Evolutionary conservation across 2,329 filamentous ascomycete genomes (phyloP).

Genomic region (Aureobasidium sp.): DNA sequence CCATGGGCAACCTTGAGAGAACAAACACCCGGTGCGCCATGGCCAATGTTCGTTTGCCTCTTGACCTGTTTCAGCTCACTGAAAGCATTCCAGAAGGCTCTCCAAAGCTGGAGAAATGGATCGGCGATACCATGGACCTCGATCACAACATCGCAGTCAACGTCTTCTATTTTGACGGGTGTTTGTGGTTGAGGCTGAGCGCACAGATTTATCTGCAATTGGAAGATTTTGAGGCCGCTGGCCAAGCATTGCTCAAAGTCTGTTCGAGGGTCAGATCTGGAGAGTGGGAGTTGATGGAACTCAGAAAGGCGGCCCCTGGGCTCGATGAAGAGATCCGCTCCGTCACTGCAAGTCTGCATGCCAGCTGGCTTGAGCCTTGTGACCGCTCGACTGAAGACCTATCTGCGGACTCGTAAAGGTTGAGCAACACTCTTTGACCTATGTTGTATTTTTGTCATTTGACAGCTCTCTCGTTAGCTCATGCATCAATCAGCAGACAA

Average conservation of each 20-base stretch:
- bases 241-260: slow-evolving; percentile 20
- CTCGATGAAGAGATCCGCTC: too few species aligned
- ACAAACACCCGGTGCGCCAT: slow-evolving; percentile 62
- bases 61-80: too few species aligned
- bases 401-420: too few species aligned
- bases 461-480: too few species aligned
- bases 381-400: too few species aligned
- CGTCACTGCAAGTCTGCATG: too few species aligned
- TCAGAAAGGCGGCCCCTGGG: too few species aligned
- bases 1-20: slow-evolving; percentile 59
- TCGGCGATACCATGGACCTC: slow-evolving; percentile 36
- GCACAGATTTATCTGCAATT: slow-evolving; percentile 79
- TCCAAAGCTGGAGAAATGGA: slow-evolving; percentile 38
- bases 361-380: too few species aligned
- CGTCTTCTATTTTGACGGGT: slow-evolving; percentile 52
- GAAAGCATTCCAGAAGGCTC: slow-evolving; percentile 24
- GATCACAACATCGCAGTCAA: slow-evolving; percentile 67
- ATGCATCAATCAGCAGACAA: too few species aligned
- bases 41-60: slow-evolving; percentile 66
- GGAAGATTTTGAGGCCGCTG: slow-evolving; percentile 69
- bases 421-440: too few species aligned
- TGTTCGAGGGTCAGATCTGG: background rate
- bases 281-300: background rate
- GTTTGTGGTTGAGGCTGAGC: slow-evolving; percentile 66
- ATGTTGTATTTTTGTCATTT: too few species aligned